Percentiles rank a stretch among this genome's conserved stretches.
Conservation (phyloP, 1,139 yeast species). For the Saccharomyces hybrid region DNA sequence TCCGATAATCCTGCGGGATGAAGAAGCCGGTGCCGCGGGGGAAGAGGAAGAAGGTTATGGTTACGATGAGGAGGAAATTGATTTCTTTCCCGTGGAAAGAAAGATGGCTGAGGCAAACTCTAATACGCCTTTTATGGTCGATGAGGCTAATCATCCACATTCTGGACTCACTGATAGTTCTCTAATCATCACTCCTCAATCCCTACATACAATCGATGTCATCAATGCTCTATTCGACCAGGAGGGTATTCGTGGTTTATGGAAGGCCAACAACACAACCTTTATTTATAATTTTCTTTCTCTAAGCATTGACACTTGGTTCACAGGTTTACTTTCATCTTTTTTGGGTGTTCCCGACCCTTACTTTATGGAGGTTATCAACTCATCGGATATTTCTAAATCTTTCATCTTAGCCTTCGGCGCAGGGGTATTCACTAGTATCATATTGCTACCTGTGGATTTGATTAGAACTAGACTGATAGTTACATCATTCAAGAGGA, state of each 20-base stretch:
- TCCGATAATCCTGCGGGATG: slow-evolving; percentile 11
- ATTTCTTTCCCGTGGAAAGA: slow-evolving; percentile 41
- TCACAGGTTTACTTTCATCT: slow-evolving; percentile 83
- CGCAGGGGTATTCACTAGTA: slow-evolving; percentile 67
- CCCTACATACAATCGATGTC: slow-evolving; percentile 65
- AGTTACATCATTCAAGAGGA: slow-evolving; percentile 38
- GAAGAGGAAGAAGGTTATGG: slow-evolving; percentile 15
- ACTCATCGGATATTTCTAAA: slow-evolving; percentile 49
- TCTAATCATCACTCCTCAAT: slow-evolving; percentile 45
- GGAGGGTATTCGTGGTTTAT: slow-evolving; percentile 79
- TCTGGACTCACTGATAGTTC: slow-evolving; percentile 8
- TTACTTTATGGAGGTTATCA: slow-evolving; percentile 72
- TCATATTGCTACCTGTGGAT: slow-evolving; percentile 76
- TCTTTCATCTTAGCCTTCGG: slow-evolving; percentile 61
- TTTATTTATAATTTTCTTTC: slow-evolving; percentile 71
- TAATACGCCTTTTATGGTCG: not conserved
- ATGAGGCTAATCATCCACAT: not conserved
- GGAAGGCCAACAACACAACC: slow-evolving; percentile 82
- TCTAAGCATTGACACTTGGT: slow-evolving; percentile 83
- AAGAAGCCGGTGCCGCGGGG: slow-evolving; percentile 9
- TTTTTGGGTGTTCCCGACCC: slow-evolving; percentile 86
- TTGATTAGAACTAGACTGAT: slow-evolving; percentile 70
- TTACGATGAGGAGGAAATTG: slow-evolving; percentile 43
- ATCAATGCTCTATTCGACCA: slow-evolving; percentile 59
- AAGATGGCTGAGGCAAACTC: not conserved